Evolutionary conservation across 805 yeast genomes (phyloP).

Genomic region (Cyberlindnera japonica): DNA sequence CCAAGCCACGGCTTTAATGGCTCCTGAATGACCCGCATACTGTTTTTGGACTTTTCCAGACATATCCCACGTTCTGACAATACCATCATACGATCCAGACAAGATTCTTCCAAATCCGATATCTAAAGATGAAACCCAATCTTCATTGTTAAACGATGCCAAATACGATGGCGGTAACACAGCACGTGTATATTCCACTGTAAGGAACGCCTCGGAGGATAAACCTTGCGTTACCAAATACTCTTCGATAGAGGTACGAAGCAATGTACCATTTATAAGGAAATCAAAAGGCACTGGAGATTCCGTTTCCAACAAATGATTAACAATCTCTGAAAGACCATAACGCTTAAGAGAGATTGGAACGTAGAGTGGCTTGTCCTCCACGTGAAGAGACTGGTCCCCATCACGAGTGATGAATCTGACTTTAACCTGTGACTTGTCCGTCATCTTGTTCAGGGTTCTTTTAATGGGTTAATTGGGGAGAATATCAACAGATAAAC

Average conservation of each 20-base stretch:
- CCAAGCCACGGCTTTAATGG: constrained; percentile 82
- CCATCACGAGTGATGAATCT: constrained; percentile 84
- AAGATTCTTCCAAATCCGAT: constrained; percentile 50
- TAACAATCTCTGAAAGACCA: constrained; percentile 93
- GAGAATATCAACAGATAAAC: no score
- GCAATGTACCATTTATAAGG: constrained; percentile 76
- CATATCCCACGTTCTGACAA: constrained; percentile 83
- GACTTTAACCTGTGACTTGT: constrained; percentile 70
- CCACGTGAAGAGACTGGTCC: constrained; percentile 67
- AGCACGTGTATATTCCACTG: constrained; percentile 87
- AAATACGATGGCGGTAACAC: constrained; percentile 91
- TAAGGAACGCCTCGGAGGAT: constrained; percentile 74
- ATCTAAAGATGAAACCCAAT: constrained; percentile 82
- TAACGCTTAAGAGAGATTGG: constrained; percentile 84
- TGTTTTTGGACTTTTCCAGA: constrained; percentile 79
- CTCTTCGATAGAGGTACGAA: constrained; percentile 75
- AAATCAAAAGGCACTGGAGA: constrained; percentile 88
- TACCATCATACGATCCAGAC: constrained; percentile 92
- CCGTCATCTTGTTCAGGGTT: constrained; percentile 16
- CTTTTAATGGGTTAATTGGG: neutral
- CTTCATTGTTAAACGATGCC: constrained; percentile 86
- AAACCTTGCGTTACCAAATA: constrained; percentile 74
- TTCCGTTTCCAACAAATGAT: constrained; percentile 66
- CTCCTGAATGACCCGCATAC: constrained; percentile 82
- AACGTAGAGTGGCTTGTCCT: constrained; percentile 81